A percentile compares a stretch with the other conserved stretches of the same genome.
These are phyloP conservation scores for Russula abietina DNA, from an alignment of 768 basidiomycete species.

Conservation along the genomic window DNA sequence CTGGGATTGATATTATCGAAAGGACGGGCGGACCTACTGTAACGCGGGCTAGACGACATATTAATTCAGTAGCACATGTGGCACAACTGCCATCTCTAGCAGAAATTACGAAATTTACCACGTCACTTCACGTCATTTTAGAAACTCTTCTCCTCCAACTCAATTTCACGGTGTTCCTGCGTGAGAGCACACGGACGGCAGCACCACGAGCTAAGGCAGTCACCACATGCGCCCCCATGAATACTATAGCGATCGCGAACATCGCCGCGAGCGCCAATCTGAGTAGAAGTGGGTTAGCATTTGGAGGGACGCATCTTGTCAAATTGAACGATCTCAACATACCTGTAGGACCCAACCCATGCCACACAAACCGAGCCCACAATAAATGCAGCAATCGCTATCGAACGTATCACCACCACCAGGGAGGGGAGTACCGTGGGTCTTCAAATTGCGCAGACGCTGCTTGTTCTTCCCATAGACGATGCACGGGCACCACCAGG, in stretches of 20 bases:
- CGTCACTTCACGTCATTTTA: background rate
- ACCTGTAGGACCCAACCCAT: conserved; percentile 42
- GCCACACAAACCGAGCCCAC: conserved; percentile 27
- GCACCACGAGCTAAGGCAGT: conserved; percentile 39
- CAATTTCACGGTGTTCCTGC: conserved; percentile 44
- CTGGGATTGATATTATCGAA: too few species aligned
- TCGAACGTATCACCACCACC: conserved; percentile 34
- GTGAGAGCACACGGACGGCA: conserved; percentile 44
- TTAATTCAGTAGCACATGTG: background rate
- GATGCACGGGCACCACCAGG: conserved; percentile 40
- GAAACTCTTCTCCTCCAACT: conserved; percentile 41
- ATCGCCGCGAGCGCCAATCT: conserved; percentile 34
- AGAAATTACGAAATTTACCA: background rate
- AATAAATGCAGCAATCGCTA: conserved; percentile 37
- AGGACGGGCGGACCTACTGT: background rate
- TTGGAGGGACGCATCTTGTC: background rate
- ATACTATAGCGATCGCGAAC: conserved; percentile 43
- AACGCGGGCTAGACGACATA: background rate
- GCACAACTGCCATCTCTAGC: background rate
- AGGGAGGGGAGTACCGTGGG: conserved; percentile 36
- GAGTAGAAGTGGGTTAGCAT: background rate
- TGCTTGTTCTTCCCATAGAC: conserved; percentile 37
- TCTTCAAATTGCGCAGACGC: conserved; percentile 36
- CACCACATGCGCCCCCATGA: conserved; percentile 37
- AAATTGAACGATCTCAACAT: conserved; percentile 10